A percentile compares a stretch with the other conserved stretches of the same genome.
Conservation (phyloP, 306 rosid species). For the Malus sieversii region DNA sequence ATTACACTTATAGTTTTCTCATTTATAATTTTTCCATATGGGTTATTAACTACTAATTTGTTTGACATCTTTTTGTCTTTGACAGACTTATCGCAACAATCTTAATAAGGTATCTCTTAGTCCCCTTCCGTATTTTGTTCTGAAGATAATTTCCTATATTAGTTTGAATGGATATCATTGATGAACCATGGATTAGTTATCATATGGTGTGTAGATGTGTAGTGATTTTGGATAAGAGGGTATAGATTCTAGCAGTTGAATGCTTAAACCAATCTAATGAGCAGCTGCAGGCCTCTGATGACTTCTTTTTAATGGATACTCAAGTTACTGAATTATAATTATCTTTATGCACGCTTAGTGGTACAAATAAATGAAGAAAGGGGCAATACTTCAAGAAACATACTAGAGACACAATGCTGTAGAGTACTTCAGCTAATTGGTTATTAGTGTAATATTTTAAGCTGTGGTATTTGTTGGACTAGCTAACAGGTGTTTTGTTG, state of each 20-base stretch:
- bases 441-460: neutral
- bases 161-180: neutral
- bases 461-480: neutral
- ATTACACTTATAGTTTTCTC: conserved; percentile 7
- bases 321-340: neutral
- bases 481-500: neutral
- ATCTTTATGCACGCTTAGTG: neutral
- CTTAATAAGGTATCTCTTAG: conserved; percentile 70
- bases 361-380: neutral
- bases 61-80: conserved; percentile 11
- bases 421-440: neutral
- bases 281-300: neutral
- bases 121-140: neutral
- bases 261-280: neutral
- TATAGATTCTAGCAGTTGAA: neutral
- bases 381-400: neutral
- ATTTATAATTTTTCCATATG: conserved; percentile 3
- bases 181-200: neutral
- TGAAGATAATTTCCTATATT: neutral
- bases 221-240: neutral
- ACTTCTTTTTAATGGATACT: neutral
- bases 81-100: conserved; percentile 90
- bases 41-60: conserved; percentile 17
- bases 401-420: neutral
- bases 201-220: neutral